phyloP scores from a whole-genome alignment of 495 filamentous ascomycete genomes.

The Lepraria neglecta region DNA sequence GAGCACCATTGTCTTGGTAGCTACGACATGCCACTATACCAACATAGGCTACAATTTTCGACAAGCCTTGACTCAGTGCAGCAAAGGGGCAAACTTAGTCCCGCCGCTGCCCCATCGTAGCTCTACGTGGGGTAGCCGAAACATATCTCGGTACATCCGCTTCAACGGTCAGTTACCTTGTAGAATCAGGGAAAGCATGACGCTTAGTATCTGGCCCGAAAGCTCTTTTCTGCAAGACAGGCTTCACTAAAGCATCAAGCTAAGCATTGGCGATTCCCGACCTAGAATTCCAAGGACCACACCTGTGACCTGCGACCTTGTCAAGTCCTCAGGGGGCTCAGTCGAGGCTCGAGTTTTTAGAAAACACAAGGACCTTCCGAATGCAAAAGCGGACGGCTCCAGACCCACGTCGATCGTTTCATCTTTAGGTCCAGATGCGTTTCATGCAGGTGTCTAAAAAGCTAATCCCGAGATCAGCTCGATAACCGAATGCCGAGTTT shows the following conservation, averaged over 20 bases:
- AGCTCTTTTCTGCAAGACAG: no score
- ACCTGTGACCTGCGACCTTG: neutral
- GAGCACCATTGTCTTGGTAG: no score
- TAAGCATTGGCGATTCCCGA: neutral
- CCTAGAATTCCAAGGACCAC: neutral
- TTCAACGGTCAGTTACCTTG: neutral
- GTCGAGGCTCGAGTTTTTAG: neutral
- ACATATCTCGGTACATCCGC: neutral
- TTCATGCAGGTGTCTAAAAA: constrained; percentile 1
- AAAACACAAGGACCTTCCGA: constrained; percentile 1
- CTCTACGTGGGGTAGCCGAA: neutral
- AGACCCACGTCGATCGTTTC: neutral
- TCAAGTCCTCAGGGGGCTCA: neutral
- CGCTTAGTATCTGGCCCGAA: neutral
- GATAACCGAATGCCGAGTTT: neutral
- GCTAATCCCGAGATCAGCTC: neutral
- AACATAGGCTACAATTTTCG: no score
- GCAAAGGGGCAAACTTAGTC: no score
- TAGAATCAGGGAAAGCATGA: neutral
- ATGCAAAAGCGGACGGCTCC: neutral
- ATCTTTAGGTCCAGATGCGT: neutral
- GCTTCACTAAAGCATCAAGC: neutral
- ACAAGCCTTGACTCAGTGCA: no score
- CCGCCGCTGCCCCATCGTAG: no score
- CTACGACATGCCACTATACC: neutral